Conservation (phyloP, 2,329 filamentous ascomycete genomes). For the Xylariaceae sp. region DNA sequence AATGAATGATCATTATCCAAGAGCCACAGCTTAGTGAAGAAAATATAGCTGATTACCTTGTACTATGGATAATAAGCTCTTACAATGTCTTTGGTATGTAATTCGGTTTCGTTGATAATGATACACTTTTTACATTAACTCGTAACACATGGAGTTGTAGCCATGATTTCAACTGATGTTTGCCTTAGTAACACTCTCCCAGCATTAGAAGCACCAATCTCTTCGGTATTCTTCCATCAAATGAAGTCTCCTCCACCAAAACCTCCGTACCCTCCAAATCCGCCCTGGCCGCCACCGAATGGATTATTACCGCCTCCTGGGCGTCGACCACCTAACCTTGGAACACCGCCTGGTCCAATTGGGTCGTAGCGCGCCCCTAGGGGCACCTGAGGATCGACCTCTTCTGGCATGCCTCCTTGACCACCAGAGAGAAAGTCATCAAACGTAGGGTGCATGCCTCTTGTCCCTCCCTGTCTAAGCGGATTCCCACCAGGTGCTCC, state of each 20-base stretch:
- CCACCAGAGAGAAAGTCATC: slow-evolving; percentile 86
- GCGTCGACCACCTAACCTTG: slow-evolving; percentile 53
- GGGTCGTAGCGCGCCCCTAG: slow-evolving; percentile 94
- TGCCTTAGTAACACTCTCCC: neutral
- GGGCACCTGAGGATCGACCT: slow-evolving; percentile 75
- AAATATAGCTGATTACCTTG: neutral
- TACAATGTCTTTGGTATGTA: neutral
- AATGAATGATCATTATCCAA: neutral
- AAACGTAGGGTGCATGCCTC: slow-evolving; percentile 96
- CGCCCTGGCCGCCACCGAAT: slow-evolving; percentile 45
- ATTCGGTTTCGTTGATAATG: slow-evolving; percentile 11
- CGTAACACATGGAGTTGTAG: slow-evolving; percentile 9
- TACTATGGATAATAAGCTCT: slow-evolving; percentile 5
- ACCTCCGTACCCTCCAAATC: slow-evolving; percentile 43
- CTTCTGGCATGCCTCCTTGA: slow-evolving; percentile 50
- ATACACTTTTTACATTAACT: slow-evolving; percentile 16
- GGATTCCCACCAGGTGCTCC: slow-evolving; percentile 66
- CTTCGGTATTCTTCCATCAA: slow-evolving; percentile 16
- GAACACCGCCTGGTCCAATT: slow-evolving; percentile 69
- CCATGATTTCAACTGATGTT: neutral
- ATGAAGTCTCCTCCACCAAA: slow-evolving; percentile 42
- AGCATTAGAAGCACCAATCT: neutral
- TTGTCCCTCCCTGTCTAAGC: slow-evolving; percentile 64
- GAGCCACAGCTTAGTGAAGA: neutral
- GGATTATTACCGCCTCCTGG: slow-evolving; percentile 48